Evolutionary conservation across 306 rosid genomes (phyloP).

Genomic region (Purshia tridentata): DNA sequence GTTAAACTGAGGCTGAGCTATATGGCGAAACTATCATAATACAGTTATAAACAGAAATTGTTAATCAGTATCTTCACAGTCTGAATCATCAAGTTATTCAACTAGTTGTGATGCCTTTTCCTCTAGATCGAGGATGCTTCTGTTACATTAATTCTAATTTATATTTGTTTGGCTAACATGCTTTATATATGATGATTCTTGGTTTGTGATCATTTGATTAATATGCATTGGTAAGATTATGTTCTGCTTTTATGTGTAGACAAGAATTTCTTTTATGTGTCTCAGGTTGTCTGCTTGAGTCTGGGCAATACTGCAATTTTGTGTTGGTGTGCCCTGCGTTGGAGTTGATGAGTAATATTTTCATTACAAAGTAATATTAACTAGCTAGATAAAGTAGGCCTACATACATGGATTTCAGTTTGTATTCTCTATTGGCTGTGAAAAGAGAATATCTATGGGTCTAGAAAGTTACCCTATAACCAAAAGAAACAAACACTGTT

Average conservation of each 20-base stretch:
- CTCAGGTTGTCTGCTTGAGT: neutral
- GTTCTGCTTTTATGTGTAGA: neutral
- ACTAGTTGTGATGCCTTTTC: too few relatives aligned
- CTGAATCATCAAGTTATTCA: too few relatives aligned
- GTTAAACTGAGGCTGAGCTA: too few relatives aligned
- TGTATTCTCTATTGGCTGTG: neutral
- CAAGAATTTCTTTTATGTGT: neutral
- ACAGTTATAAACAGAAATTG: too few relatives aligned
- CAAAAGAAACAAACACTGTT: constrained; percentile 18
- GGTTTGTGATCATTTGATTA: neutral
- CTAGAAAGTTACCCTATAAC: neutral
- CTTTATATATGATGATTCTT: neutral
- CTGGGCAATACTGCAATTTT: neutral
- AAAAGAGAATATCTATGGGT: neutral
- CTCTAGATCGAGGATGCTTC: too few relatives aligned
- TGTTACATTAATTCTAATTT: too few relatives aligned
- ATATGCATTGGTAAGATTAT: neutral
- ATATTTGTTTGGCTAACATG: too few relatives aligned
- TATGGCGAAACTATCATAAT: too few relatives aligned
- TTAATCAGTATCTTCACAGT: too few relatives aligned
- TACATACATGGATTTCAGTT: constrained; percentile 5
- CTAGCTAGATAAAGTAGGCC: neutral
- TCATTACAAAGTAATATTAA: neutral
- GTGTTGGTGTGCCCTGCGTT: neutral
- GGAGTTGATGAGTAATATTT: neutral